Evolutionary conservation across 2,329 filamentous ascomycete genomes (phyloP).

Genomic region (Aurifilum marmelostoma): DNA sequence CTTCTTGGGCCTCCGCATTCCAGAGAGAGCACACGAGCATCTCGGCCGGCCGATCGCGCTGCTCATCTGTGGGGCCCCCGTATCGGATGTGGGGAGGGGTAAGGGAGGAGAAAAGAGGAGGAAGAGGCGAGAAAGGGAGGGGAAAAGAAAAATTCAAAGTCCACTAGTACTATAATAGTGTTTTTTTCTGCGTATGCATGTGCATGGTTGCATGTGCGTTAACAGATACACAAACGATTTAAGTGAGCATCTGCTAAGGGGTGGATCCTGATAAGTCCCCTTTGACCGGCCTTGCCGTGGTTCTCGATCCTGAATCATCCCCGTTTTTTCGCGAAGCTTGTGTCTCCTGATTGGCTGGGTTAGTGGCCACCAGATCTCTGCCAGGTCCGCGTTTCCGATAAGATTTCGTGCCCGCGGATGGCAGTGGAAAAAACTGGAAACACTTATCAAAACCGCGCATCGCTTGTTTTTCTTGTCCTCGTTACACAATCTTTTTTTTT

Average conservation of each 20-base stretch:
- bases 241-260: not conserved
- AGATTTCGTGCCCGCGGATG: constrained; percentile 32
- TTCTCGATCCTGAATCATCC: constrained; percentile 7
- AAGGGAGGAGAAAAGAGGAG: not conserved
- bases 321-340: constrained; percentile 21
- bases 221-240: constrained; percentile 4
- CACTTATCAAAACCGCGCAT: constrained; percentile 23
- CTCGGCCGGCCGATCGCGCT: constrained; percentile 23
- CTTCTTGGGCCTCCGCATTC: not conserved
- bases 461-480: constrained; percentile 9
- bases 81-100: not conserved
- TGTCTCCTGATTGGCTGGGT: constrained; percentile 16
- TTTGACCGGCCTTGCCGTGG: not conserved
- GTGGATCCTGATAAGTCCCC: not conserved
- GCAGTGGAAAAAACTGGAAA: constrained; percentile 13
- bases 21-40: constrained; percentile 2
- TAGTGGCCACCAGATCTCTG: constrained; percentile 24
- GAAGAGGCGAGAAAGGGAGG: not conserved
- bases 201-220: not conserved
- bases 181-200: too few relatives aligned
- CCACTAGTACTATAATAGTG: not conserved
- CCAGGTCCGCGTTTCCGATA: constrained; percentile 31
- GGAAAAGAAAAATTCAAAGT: not conserved
- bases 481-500: constrained; percentile 4
- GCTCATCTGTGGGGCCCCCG: constrained; percentile 15